A percentile compares a stretch with the other conserved stretches of the same genome.
These are phyloP conservation scores for Sporothrix phasma DNA, from an alignment of 2,329 filamentous ascomycete genomes.

Conservation along the genomic window DNA sequence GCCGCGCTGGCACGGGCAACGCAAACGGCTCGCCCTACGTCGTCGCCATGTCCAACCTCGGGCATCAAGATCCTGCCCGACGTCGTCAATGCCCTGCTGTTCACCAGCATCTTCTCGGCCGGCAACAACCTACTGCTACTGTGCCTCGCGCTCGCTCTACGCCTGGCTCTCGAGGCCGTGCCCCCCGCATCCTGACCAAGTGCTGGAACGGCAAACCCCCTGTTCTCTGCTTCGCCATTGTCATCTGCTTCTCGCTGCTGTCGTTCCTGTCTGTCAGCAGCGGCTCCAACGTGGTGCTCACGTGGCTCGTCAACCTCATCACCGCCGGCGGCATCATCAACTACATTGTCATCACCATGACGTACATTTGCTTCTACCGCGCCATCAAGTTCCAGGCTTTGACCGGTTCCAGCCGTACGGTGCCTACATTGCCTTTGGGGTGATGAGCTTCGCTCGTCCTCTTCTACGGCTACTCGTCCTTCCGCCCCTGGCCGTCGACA, in stretches of 20 bases:
- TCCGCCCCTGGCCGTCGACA: constrained; percentile 37
- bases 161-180: constrained; percentile 33
- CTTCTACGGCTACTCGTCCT: constrained; percentile 46
- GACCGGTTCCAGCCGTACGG: constrained; percentile 31
- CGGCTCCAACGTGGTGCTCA: constrained; percentile 29
- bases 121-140: constrained; percentile 51
- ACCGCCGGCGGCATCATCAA: constrained; percentile 36
- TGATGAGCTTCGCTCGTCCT: constrained; percentile 17
- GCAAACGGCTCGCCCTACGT: constrained; percentile 54
- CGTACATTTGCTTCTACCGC: constrained; percentile 31
- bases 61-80: constrained; percentile 57
- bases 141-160: constrained; percentile 32
- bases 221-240: constrained; percentile 30
- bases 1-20: constrained; percentile 29
- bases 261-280: constrained; percentile 33
- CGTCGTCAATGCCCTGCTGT: constrained; percentile 54
- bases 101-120: constrained; percentile 48
- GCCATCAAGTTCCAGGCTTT: constrained; percentile 29
- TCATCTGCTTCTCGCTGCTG: constrained; percentile 29
- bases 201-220: constrained; percentile 32
- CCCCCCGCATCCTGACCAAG: constrained; percentile 29
- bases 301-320: constrained; percentile 34
- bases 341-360: constrained; percentile 33
- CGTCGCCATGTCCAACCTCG: constrained; percentile 58
- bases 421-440: constrained; percentile 25